These are phyloP conservation scores for Globisporangium alternatum DNA, from an alignment of 352 stramenopile species.

Conservation along the genomic window DNA sequence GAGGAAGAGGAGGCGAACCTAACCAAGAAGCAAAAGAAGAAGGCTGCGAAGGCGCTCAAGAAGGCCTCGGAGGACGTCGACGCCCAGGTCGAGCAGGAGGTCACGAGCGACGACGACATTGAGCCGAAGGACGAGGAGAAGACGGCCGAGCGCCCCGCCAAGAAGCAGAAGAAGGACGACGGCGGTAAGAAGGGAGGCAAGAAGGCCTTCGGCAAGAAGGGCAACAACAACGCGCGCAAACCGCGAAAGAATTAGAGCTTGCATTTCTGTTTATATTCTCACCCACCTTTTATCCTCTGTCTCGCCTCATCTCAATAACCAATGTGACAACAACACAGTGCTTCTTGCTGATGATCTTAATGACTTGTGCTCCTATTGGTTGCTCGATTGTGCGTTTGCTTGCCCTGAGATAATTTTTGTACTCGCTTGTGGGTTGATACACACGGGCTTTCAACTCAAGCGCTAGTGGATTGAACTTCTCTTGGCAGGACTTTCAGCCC, in stretches of 20 bases:
- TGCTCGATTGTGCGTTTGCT: neutral
- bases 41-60: conserved; percentile 70
- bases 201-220: conserved; percentile 28
- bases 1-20: conserved; percentile 65
- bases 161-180: conserved; percentile 47
- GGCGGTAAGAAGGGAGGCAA: conserved; percentile 34
- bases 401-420: neutral
- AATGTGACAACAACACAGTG: neutral
- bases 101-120: conserved; percentile 46
- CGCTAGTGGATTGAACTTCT: neutral
- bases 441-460: neutral
- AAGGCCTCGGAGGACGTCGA: conserved; percentile 72
- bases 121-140: conserved; percentile 30
- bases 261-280: conserved; percentile 11
- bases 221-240: conserved; percentile 28
- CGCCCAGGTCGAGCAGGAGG: conserved; percentile 56
- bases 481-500: neutral
- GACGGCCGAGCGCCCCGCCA: conserved; percentile 30
- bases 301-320: neutral
- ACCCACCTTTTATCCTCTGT: neutral
- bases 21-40: conserved; percentile 84
- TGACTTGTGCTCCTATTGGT: neutral
- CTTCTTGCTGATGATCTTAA: conserved; percentile 2
- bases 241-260: conserved; percentile 46
- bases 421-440: too few relatives aligned